Evolutionary conservation across 2,329 filamentous ascomycete species (phyloP), one percentile per base, ranked within the genome.

Genomic region (Fusarium aywerte): DNA sequence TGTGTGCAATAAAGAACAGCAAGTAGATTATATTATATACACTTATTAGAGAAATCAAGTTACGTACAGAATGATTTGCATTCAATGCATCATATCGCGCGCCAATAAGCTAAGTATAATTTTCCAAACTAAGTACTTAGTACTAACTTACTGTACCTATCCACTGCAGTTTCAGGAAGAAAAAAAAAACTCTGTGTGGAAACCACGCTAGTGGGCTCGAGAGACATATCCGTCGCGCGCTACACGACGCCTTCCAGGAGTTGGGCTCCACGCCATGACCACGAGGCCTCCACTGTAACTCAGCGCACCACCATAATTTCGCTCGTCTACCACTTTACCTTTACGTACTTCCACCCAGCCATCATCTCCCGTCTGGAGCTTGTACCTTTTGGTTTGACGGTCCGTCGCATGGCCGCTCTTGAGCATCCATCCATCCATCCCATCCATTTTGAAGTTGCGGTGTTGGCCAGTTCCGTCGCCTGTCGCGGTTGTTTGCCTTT

Each of bases 401-500:
- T 35, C 36, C 40, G 53, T 44, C 50, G 69, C 68, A 59, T 64
- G 57, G 65, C 61, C 49, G 44, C 57, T 68, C 58, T 53, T 56
- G 44, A 57, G 42, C 57, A 51, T 47, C 58, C 62, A 47, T 62
- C 52, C 56, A 47, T 57, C 36, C 50, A 39, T 40, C n/a, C 43
- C 43, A 47, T 43, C 36, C 50, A 39, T 40, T 45, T 42, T 44
- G 11, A 62, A 73, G 50, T 72, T 72, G 62, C 71, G 69, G 69
- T 73, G 67, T 70, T 67, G 70, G 58, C 43, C 39, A 58, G 58
- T 57, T 70, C 70, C 69, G 33, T 70, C 71, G 71, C 69, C 57
- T 73, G 68, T 65, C 70, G 71, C 71, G 71, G 68, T 73, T 73
- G 64, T 43, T 68, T 61, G 21, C 51, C 50, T 59, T 58, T 63